phyloP scores from a whole-genome alignment of 768 basidiomycete species.

The Lenzites betulinus region DNA sequence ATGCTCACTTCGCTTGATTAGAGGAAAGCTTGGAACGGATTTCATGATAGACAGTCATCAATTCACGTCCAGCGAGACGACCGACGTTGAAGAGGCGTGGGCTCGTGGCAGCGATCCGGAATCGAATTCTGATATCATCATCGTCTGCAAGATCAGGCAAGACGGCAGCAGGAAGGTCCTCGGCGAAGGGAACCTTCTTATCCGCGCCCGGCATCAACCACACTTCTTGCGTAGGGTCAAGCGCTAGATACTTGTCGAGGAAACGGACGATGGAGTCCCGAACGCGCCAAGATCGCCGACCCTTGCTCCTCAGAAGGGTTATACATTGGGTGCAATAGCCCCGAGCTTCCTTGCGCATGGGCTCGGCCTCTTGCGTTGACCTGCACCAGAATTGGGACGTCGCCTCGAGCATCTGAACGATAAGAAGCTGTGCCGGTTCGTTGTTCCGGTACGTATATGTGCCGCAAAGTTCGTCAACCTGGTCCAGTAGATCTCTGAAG shows the following conservation, averaged over 20 bases:
- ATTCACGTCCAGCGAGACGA: conserved; percentile 34
- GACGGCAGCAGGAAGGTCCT: conserved; percentile 45
- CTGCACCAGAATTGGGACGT: conserved; percentile 63
- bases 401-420: conserved; percentile 62
- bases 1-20: conserved; percentile 52
- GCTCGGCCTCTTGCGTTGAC: conserved; percentile 27
- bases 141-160: conserved; percentile 63
- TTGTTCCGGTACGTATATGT: conserved; percentile 58
- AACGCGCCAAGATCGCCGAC: conserved; percentile 62
- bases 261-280: conserved; percentile 68
- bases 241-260: conserved; percentile 60
- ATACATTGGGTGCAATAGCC: conserved; percentile 33
- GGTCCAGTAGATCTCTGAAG: conserved; percentile 54
- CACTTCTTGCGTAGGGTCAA: conserved; percentile 57
- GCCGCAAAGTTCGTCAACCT: conserved; percentile 52
- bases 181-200: conserved; percentile 14
- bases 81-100: conserved; percentile 59
- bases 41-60: conserved; percentile 45
- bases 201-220: conserved; percentile 37
- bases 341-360: conserved; percentile 46
- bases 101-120: conserved; percentile 66
- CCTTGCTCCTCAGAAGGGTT: conserved; percentile 38
- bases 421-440: conserved; percentile 53
- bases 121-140: conserved; percentile 81
- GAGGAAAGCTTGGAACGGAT: conserved; percentile 48